Evolutionary conservation across 768 basidiomycete species (phyloP), one percentile per base, ranked within the genome.

Genomic region (Boletus reticuloceps): DNA sequence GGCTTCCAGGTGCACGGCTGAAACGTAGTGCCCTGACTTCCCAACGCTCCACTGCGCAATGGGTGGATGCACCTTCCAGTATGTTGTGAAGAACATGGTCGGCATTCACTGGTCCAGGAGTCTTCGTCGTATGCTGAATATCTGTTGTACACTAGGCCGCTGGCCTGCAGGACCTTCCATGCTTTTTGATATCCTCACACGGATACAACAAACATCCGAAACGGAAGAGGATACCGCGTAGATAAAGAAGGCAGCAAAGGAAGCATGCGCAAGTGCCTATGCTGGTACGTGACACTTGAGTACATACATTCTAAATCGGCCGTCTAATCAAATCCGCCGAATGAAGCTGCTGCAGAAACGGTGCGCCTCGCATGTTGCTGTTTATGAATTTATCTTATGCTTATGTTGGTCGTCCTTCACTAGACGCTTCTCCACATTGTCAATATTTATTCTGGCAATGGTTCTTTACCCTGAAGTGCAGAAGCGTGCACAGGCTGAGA

Each of bases 381-480:
- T 10, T 5, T 2, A 9, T 5, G 13, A 46, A 27, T 50, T 44
- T 17, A 47, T 44, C 19, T 47, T n/a, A 22, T 34, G 6, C 22
- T 47, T n/a, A 22, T 34, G 6, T 46, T 11, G 6, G 9, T 6
- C 6, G 7, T 9, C 9, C 8, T 31, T 36, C 14, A 25, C 25
- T 8, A 53, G 63, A 56, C 47, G 6, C n/a, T 56, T 47, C 20
- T 44, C 54, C 7, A 54, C 52, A 2, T n/a, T 56, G 34, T 34
- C 49, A 1, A 48, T 54, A 20, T 58, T 56, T 11, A 25, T 58
- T 13, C 37, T 58, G 25, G 65, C 47, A 9, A 60, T 63, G 58
- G 10, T 58, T 51, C 65, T 55, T 31, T 47, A 54, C 36, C 48
- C 61, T 12, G 25, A 67, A 4, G 55, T 39, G 36, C 63, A 65